Evolutionary conservation across 352 stramenopile genomes (phyloP), one percentile per base, ranked within the genome.

Genomic region (Globisporangium rhizosaccharum): DNA sequence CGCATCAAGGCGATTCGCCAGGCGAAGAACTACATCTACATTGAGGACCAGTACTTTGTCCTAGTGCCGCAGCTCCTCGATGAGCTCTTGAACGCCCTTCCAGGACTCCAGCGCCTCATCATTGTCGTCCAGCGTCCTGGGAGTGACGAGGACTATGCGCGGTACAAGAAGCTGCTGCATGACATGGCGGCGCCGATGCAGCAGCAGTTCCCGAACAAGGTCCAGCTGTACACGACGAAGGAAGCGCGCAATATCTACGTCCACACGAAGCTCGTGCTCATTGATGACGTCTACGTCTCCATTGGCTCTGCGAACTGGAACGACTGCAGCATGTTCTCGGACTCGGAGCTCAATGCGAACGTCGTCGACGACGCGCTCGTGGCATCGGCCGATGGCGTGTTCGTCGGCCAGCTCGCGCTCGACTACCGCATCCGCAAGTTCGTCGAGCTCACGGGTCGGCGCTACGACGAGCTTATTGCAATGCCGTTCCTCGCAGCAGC

Each of bases 241-340:
- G 47, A 75, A 42, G 44, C 57, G 3, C 71, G 68, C 49, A 41
- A 74, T 25, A 68, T 94, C 30, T 94, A 92, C 66, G 75, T 94
- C 47, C 87, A 96, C 66, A 77, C 70, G 51, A 93, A 94, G 49
- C 51, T 92, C 25, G 51, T 95, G 50, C 64, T 93, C 50, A 59
- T 90, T 23, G 91, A 97, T 63, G 90, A 97, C 56, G 79, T 88
- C 48, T 86, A 87, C 51, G 66, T 85, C 46, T 86, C 91, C 0
- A 79, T 97, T 52, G 88, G 90, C 12, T 96, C 85, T 33, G 76
- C 85, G 51, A 97, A 97, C 71, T 97, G 95, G 68, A 97, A 97
- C 63, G 85, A 94, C 53, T 83, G 90, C 41, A 96, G 82, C 53
- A 85, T 92, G 67, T 85, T 73, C 39, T 79, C 63, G 30, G 79